Percentiles rank a stretch among this genome's conserved stretches.
Conservation (phyloP, 257 asterid species). For the Fraxinus cuspidata region DNA sequence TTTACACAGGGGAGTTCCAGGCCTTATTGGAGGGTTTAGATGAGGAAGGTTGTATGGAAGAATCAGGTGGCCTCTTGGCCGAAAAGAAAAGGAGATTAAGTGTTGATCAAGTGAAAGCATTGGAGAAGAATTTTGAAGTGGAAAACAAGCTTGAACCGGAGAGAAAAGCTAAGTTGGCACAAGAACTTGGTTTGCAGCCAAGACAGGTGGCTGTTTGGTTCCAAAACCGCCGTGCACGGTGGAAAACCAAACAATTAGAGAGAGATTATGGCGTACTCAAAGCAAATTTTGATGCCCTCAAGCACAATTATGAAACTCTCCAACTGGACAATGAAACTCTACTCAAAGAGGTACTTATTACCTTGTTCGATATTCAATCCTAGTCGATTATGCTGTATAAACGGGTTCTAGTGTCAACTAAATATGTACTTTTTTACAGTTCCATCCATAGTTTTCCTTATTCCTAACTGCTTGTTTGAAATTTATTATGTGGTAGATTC, state of each 20-base stretch:
- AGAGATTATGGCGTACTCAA: slow-evolving; percentile 75
- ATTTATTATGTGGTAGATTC: slow-evolving; percentile 37
- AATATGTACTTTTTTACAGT: too few species aligned
- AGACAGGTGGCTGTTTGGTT: slow-evolving; percentile 96
- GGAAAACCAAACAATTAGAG: slow-evolving; percentile 88
- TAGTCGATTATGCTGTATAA: too few species aligned
- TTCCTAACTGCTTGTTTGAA: not conserved
- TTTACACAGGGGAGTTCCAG: slow-evolving; percentile 66
- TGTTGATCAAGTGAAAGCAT: slow-evolving; percentile 75
- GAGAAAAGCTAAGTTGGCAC: slow-evolving; percentile 79
- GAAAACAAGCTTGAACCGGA: slow-evolving; percentile 91
- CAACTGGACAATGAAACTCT: slow-evolving; percentile 65
- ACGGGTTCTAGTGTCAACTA: too few species aligned
- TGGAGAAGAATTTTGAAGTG: slow-evolving; percentile 87
- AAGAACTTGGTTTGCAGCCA: slow-evolving; percentile 86
- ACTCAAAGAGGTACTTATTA: slow-evolving; percentile 49
- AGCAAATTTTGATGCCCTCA: slow-evolving; percentile 65
- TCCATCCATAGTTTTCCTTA: too few species aligned
- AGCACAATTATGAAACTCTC: slow-evolving; percentile 50
- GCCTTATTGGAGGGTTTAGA: slow-evolving; percentile 73
- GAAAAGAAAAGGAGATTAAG: slow-evolving; percentile 75
- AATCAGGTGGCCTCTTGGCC: slow-evolving; percentile 54
- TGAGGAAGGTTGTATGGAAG: slow-evolving; percentile 74
- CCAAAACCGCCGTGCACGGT: slow-evolving; percentile 89
- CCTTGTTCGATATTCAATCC: not conserved